Evolutionary conservation across 805 yeast species (phyloP).

Genomic region (Diddensiella transvaalensis): DNA sequence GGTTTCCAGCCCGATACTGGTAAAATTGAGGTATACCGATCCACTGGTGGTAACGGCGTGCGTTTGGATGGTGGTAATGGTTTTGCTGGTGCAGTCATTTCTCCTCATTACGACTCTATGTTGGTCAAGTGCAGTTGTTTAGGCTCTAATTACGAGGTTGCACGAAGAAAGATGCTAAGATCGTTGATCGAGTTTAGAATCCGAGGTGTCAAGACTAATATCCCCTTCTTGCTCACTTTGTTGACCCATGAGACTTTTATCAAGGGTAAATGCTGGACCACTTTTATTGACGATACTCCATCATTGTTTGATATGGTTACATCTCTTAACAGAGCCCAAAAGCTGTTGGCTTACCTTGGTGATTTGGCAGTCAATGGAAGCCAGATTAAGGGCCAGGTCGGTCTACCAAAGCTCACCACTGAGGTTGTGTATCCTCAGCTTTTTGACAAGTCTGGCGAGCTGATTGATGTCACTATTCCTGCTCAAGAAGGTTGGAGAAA

Average conservation of each 20-base stretch:
- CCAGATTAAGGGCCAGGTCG: constrained; percentile 92
- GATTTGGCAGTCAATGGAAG: constrained; percentile 96
- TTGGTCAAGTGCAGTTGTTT: constrained; percentile 95
- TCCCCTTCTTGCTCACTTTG: constrained; percentile 89
- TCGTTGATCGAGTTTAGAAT: constrained; percentile 96
- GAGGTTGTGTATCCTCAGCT: constrained; percentile 75
- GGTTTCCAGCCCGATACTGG: constrained; percentile 99
- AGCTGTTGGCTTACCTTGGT: constrained; percentile 83
- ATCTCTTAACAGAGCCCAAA: constrained; percentile 96
- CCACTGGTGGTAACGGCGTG: constrained; percentile 99
- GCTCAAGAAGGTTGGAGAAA: constrained; percentile 90
- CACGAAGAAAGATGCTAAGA: constrained; percentile 96
- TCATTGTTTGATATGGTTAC: constrained; percentile 88
- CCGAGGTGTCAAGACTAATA: constrained; percentile 98
- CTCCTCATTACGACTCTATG: constrained; percentile 98
- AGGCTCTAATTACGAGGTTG: constrained; percentile 95
- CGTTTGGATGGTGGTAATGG: constrained; percentile 99
- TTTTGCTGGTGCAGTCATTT: constrained; percentile 91
- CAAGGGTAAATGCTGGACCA: constrained; percentile 91
- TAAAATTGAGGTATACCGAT: constrained; percentile 94
- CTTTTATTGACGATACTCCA: constrained; percentile 98
- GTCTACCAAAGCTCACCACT: constrained; percentile 75
- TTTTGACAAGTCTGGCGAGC: constrained; percentile 57
- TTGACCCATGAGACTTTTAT: constrained; percentile 88
- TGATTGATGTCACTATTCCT: constrained; percentile 55